These are phyloP conservation scores for Hygrophila difformis DNA, from an alignment of 257 asterid species.

Conservation along the genomic window DNA sequence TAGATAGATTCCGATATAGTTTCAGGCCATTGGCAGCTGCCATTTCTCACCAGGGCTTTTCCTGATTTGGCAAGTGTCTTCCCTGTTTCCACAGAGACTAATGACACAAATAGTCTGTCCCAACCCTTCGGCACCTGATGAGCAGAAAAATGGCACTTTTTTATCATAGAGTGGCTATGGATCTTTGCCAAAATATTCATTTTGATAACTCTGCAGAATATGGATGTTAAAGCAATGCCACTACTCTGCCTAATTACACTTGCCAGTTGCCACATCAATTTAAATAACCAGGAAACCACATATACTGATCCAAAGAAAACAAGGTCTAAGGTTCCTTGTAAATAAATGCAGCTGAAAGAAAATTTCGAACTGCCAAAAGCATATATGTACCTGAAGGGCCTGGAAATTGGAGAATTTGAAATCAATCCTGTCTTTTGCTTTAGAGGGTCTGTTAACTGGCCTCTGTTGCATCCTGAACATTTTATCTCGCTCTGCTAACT, in stretches of 20 bases:
- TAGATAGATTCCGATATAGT: conserved; percentile 55
- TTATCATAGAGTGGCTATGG: neutral
- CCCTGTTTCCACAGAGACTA: conserved; percentile 63
- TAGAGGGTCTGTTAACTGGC: conserved; percentile 27
- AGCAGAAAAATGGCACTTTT: neutral
- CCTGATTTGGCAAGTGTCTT: conserved; percentile 57
- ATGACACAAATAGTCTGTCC: conserved; percentile 64
- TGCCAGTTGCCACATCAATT: too few relatives aligned
- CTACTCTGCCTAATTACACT: too few relatives aligned
- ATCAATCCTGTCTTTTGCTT: conserved; percentile 49
- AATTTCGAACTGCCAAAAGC: too few relatives aligned
- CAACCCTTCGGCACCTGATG: conserved; percentile 92
- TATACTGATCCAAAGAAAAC: too few relatives aligned
- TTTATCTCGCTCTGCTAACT: conserved; percentile 1
- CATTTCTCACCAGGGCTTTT: conserved; percentile 57
- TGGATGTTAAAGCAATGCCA: too few relatives aligned
- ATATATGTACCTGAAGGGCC: conserved; percentile 61
- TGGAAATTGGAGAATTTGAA: conserved; percentile 87
- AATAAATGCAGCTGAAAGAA: neutral
- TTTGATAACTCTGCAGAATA: too few relatives aligned
- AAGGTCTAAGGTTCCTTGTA: neutral
- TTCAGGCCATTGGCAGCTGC: conserved; percentile 79
- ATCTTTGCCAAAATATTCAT: neutral
- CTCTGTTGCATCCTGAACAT: conserved; percentile 76
- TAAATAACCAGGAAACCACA: too few relatives aligned